Evolutionary conservation across 1,139 yeast species (phyloP), one percentile per base, ranked within the genome.

Genomic region (Candida mesenterica): DNA sequence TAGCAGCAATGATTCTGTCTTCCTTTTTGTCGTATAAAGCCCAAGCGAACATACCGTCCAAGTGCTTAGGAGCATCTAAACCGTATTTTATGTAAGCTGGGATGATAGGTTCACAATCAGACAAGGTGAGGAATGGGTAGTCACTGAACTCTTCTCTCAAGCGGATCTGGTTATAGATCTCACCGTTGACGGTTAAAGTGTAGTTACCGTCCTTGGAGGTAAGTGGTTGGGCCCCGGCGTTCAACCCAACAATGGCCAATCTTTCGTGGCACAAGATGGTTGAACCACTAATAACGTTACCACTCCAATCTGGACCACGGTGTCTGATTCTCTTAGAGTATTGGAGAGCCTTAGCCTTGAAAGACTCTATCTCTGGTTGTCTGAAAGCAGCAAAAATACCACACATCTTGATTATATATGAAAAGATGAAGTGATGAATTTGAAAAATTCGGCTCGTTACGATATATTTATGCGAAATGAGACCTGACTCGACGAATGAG

Each of bases 301-400:
- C 98, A 31, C 90, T 79, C 98, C 98, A 92, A 68, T 92, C 98
- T 49, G 98, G 98, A 53, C 98, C 98, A 68, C 98, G 84, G 67
- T 92, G 98, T 70, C 98, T 84, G 61, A 90, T 83, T 65, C 89
- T 77, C 67, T 89, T 90, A 46, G 97, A 77, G 59, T 87, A 76
- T 61, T 87, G 94, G 47, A 92, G 74, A 32, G 97, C 97, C 59
- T 81, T 82, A 41, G 82, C 77, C 67, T 90, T 92, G 75, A 87
- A 92, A 41, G 74, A 68, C 53, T 83, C 82, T 42, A 86, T 80
- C 47, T 88, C 85, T 33, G 82, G 84, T 57, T 85, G 90, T 64
- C 75, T 82, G 65, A 75, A 88, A 40, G 95, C 89, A 45, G 97
- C 97, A 61, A 88, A 92, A 54, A 92, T 90, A 67, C 97, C 98